These are phyloP conservation scores for Thraustotheca clavata DNA, from an alignment of 352 stramenopile genomes.

Conservation along the genomic window DNA sequence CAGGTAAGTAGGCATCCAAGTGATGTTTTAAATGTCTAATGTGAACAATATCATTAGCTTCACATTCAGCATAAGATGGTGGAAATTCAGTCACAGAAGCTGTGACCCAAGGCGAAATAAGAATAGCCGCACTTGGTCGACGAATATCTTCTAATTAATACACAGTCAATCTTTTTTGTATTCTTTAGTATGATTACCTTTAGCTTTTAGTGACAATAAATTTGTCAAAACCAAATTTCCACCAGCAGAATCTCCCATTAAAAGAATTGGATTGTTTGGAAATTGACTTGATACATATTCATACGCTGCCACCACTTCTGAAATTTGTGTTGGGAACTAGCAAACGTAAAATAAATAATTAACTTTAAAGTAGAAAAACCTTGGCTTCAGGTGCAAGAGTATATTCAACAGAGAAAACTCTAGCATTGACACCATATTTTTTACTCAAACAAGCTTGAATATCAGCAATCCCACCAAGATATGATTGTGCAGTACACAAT, in stretches of 20 bases:
- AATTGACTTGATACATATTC: background rate
- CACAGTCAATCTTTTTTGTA: background rate
- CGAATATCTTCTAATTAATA: background rate
- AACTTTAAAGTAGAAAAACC: too few relatives aligned
- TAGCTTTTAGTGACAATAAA: background rate
- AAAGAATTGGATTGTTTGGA: background rate
- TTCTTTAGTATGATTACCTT: background rate
- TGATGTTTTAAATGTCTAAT: background rate
- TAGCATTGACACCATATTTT: background rate
- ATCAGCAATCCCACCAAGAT: background rate
- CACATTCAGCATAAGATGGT: background rate
- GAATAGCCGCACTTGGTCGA: background rate
- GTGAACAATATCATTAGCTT: background rate
- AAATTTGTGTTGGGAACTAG: conserved; percentile 12
- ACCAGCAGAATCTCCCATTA: conserved; percentile 16
- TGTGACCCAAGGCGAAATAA: conserved; percentile 4
- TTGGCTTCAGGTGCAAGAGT: conserved; percentile 9
- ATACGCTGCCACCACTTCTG: conserved; percentile 12
- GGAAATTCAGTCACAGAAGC: background rate
- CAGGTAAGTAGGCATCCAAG: background rate
- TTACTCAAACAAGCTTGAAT: background rate
- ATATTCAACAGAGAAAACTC: conserved; percentile 2
- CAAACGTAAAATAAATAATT: background rate
- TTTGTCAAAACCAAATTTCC: conserved; percentile 6
- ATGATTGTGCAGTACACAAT: background rate